Conservation (phyloP, 2,329 filamentous ascomycete species). For the Penicillium rolfsii region DNA sequence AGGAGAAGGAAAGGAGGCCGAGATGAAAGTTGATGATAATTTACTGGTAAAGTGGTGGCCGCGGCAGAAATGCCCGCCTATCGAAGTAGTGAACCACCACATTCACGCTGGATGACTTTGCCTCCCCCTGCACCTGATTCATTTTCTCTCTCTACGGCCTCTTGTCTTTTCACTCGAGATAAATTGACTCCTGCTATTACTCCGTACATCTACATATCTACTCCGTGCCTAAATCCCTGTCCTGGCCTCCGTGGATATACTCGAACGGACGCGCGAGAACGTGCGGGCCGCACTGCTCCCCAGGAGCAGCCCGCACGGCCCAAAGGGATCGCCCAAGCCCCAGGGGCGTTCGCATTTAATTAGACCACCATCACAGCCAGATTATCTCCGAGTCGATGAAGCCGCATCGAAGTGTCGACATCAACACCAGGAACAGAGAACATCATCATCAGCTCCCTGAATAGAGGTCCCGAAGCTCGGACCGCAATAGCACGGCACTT, state of each 20-base stretch:
- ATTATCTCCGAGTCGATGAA: neutral
- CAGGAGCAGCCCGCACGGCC: slow-evolving; percentile 14
- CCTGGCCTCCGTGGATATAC: slow-evolving; percentile 7
- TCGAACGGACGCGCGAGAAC: slow-evolving; percentile 17
- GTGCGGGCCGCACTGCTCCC: slow-evolving; percentile 20
- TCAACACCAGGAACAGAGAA: neutral
- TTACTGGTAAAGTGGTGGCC: neutral
- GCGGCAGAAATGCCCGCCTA: slow-evolving; percentile 4
- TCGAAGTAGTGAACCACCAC: too few relatives aligned
- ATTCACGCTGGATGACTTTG: too few relatives aligned
- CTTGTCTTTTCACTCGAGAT: neutral
- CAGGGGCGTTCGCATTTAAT: slow-evolving; percentile 4
- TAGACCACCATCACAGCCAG: neutral
- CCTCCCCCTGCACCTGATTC: neutral
- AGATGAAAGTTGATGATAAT: slow-evolving; percentile 5
- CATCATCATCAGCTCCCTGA: neutral
- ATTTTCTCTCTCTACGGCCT: neutral
- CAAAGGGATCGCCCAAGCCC: slow-evolving; percentile 14
- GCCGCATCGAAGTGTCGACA: neutral
- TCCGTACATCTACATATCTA: neutral
- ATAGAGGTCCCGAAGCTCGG: neutral
- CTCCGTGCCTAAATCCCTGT: neutral
- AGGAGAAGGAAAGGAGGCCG: slow-evolving; percentile 18
- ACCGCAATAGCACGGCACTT: slow-evolving; percentile 2
- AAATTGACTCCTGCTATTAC: neutral